phyloP scores from a whole-genome alignment of 129 eudicot genomes.

The Dittrichia graveolens region DNA sequence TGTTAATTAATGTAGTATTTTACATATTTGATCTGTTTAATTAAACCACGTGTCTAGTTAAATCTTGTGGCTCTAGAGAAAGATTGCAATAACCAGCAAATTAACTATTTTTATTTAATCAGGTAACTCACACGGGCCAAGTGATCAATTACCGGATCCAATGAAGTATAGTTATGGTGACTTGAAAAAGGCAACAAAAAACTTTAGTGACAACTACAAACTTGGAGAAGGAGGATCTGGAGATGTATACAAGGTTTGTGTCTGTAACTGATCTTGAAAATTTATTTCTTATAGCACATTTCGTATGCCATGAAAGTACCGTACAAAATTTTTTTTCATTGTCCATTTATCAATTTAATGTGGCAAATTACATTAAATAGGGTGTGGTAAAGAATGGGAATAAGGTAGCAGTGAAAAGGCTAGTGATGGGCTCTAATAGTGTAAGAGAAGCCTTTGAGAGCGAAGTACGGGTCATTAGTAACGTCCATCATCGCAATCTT shows the following conservation, averaged over 20 bases:
- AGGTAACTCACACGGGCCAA: constrained; percentile 59
- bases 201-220: constrained; percentile 55
- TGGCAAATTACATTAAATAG: constrained; percentile 30
- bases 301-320: not conserved
- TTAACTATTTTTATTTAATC: not conserved
- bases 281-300: not conserved
- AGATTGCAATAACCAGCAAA: not conserved
- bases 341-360: not conserved
- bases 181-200: constrained; percentile 57
- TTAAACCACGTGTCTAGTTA: too few relatives aligned
- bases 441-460: constrained; percentile 60
- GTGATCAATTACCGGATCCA: constrained; percentile 65
- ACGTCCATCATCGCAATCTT: constrained; percentile 79
- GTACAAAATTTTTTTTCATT: not conserved
- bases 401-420: constrained; percentile 61
- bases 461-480: constrained; percentile 68
- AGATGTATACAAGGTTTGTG: constrained; percentile 65
- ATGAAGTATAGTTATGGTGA: constrained; percentile 55
- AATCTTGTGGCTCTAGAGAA: too few relatives aligned
- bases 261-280: not conserved
- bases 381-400: constrained; percentile 57
- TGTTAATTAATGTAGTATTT: too few relatives aligned
- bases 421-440: constrained; percentile 42
- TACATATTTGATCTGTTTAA: too few relatives aligned
- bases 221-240: constrained; percentile 86